phyloP scores from a whole-genome alignment of 2,329 filamentous ascomycete genomes.

The Aspergillus versicolor region DNA sequence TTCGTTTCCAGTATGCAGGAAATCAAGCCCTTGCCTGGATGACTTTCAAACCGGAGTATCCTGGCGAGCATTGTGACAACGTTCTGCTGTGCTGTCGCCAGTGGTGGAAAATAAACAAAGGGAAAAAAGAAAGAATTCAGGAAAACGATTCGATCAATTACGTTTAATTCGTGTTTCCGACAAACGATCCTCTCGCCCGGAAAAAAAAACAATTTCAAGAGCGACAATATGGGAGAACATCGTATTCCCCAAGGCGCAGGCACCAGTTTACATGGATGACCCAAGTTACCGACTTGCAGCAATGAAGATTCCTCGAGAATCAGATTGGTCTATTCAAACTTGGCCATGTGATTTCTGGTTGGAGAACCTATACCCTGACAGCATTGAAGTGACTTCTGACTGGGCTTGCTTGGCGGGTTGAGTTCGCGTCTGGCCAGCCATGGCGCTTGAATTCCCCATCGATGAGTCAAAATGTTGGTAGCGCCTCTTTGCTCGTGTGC shows the following conservation, averaged over 20 bases:
- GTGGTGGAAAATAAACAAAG: conserved; percentile 1
- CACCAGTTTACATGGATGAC: conserved; percentile 29
- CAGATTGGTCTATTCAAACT: conserved; percentile 42
- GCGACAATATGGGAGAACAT: conserved; percentile 13
- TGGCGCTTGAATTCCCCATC: conserved; percentile 40
- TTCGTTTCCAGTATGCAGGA: conserved; percentile 11
- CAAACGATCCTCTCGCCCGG: conserved; percentile 5
- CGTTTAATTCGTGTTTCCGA: conserved; percentile 6
- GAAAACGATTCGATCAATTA: conserved; percentile 3
- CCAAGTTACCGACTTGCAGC: conserved; percentile 43
- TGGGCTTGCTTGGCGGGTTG: conserved; percentile 26
- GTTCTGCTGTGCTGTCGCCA: background rate
- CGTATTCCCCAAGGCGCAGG: conserved; percentile 17
- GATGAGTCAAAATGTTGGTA: background rate
- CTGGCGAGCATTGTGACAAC: background rate
- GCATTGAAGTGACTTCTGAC: conserved; percentile 7
- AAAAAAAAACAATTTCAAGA: conserved; percentile 6
- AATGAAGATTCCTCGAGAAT: conserved; percentile 39
- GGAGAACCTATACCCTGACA: conserved; percentile 18
- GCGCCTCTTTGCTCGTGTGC: conserved; percentile 11
- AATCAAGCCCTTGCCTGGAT: conserved; percentile 26
- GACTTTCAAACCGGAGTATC: conserved; percentile 16
- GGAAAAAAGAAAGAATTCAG: background rate
- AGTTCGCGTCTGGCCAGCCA: conserved; percentile 34
- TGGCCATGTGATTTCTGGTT: conserved; percentile 32